Base-by-base conservation (phyloP, 169 alveolate species). In the Plasmodium berghei region DNA sequence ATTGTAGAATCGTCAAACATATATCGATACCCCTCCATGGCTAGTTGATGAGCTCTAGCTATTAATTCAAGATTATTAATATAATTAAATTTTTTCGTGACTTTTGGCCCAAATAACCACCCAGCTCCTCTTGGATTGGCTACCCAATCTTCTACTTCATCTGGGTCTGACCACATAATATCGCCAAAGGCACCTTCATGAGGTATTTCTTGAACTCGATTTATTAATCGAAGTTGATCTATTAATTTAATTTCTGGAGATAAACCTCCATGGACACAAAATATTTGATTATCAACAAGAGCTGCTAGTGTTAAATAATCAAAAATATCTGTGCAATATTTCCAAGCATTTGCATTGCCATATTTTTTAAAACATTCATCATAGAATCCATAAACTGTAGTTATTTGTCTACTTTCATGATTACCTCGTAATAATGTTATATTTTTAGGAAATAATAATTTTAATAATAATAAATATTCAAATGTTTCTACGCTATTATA, bases 171-270 rank as follows among this genome's bases (percentile, higher is more conserved):
- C 99, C 99, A 99, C 94, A 99, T 96, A 59, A 99, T 94, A 92
- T 99, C 99, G 88, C 99, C 98, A 99, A 99, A 98, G 1, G 99
- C 99, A 5, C 99, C 99, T 92, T 98, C 99, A 90, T 98, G 99
- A 3, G 99, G 99, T 24, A 99, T 99, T 95, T 99, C 99, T 87
- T 97, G 95, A 8, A 91, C 85, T 86, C 99, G 93, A 88, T 97
- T 99, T 42, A 98, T 93, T 58, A 96, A 95, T 87, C 98, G 93
- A 18, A 99, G 97, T 61, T 98, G 99, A 89, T 98, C 99, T 8
- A 98, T 88, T 10, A 97, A 95, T 40, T 93, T 94, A 49, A 98
- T 95, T 40, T 97, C 95, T 0, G 99, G 99, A 8, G 99, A 98
- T 16, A 98, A 94, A 3, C 99, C 99, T 2, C 99, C 99, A 94